Percentiles rank a stretch among this genome's conserved stretches.
These are phyloP conservation scores for Citrus maxima DNA, from an alignment of 345 rosid species.

Conservation along the genomic window DNA sequence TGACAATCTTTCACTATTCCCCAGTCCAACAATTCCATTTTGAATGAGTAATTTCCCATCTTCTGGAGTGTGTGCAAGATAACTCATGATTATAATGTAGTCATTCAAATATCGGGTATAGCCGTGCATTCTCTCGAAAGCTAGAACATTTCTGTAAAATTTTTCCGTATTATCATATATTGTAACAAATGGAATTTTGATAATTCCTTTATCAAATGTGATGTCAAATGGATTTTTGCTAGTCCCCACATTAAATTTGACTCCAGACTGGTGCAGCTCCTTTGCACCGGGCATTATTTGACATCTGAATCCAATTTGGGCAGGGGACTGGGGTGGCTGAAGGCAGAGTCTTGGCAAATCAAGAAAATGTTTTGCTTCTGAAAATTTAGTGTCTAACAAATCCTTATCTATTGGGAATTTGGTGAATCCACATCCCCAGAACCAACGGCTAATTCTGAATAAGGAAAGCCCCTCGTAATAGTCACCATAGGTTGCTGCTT, in stretches of 20 bases:
- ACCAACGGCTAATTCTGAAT: background rate
- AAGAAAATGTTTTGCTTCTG: background rate
- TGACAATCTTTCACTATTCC: background rate
- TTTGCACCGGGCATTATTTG: background rate
- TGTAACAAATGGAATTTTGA: background rate
- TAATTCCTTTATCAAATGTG: background rate
- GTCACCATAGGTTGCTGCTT: background rate
- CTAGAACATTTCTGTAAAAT: background rate
- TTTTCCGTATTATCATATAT: background rate
- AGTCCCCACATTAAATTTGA: background rate
- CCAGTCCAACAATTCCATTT: background rate
- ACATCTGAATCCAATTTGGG: background rate
- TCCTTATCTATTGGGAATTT: too few relatives aligned
- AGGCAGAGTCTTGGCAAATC: background rate
- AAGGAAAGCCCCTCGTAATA: background rate
- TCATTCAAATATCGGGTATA: background rate
- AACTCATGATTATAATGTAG: background rate
- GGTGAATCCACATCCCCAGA: background rate
- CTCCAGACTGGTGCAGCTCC: background rate
- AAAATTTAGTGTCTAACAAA: too few relatives aligned
- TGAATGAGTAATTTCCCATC: slow-evolving; percentile 15
- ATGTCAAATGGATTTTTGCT: background rate
- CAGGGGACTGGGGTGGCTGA: background rate
- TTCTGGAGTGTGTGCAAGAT: slow-evolving; percentile 2
- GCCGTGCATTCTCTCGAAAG: background rate